Conservation (phyloP, 768 basidiomycete species). For the Trametopsis cervina region DNA sequence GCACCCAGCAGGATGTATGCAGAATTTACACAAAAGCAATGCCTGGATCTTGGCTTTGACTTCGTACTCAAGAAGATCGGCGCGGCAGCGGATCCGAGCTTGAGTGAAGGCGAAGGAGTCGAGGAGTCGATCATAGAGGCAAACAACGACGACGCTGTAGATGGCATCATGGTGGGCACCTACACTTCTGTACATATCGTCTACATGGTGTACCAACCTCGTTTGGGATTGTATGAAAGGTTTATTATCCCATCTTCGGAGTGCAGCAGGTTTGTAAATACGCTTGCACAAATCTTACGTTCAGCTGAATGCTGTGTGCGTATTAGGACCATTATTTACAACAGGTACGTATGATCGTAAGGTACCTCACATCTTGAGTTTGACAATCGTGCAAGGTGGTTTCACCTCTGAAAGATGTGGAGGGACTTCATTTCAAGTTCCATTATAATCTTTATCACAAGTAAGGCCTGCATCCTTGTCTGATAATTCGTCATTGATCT, state of each 20-base stretch:
- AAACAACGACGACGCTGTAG: constrained; percentile 76
- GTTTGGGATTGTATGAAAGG: constrained; percentile 34
- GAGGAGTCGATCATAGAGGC: constrained; percentile 96
- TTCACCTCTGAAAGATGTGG: constrained; percentile 94
- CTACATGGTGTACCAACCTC: constrained; percentile 2
- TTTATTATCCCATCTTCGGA: constrained; percentile 96
- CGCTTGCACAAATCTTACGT: constrained; percentile 3
- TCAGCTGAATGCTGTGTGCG: constrained; percentile 2
- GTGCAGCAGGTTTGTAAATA: constrained; percentile 61
- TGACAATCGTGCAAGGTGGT: constrained; percentile 52
- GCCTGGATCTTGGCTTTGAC: constrained; percentile 79
- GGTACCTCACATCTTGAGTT: background rate
- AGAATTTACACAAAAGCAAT: constrained; percentile 88
- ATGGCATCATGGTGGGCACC: constrained; percentile 87
- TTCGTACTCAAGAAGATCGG: constrained; percentile 77
- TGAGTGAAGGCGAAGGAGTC: constrained; percentile 79
- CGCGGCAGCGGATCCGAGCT: constrained; percentile 44
- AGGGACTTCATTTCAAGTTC: constrained; percentile 95
- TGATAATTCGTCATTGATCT: background rate
- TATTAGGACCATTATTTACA: constrained; percentile 92
- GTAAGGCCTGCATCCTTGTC: constrained; percentile 34
- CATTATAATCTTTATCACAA: constrained; percentile 94
- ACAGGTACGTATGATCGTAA: constrained; percentile 45
- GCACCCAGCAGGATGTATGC: constrained; percentile 79
- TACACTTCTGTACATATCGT: constrained; percentile 3